Evolutionary conservation across 2,329 filamentous ascomycete genomes (phyloP), one percentile per base, ranked within the genome.

Genomic region (Aquanectria penicillioides): DNA sequence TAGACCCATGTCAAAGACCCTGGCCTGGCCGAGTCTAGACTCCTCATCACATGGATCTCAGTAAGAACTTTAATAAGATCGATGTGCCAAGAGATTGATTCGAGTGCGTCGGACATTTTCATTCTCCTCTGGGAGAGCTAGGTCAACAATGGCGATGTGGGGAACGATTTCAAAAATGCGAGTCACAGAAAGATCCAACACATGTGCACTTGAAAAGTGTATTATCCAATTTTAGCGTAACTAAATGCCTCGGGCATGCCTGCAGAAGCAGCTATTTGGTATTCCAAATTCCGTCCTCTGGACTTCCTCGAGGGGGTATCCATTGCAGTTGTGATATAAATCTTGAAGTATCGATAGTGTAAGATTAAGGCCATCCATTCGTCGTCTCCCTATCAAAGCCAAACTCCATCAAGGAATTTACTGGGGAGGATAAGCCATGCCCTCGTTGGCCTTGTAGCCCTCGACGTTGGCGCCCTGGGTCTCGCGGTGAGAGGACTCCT

Each of bases 401-500:
- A 15, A 0, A 9, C 10, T 3, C 1, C 6, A 15, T 29, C 15
- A 5, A 29, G 20, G 3, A 2, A 33, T n/a, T 57, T 52, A 61
- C 33, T 59, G 52, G n/a, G 38, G 43, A 10, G 67, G 67, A 9
- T 62, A 47, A 3, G 33, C 15, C 67, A 69, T 69, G 2, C 55
- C 60, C 22, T 69, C 67, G 15, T 63, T 66, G 40, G 56, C 17
- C 53, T 67, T 70, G 33, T 69, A 69, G 22, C 63, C 67, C 37
- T 68, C 51, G 2, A 49, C 33, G 8, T 47, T 37, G 6, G 49
- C 33, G 10, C 29, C 23, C 31, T 68, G 62, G 12, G 65, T 50
- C 64, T 77, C 77, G 12, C 74, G 77, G 57, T 75, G 65, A 46
- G 71, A 72, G 3, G 74, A 73, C 71, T 83, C 80, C 77, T 82